These are phyloP conservation scores for Penicillium goetzii DNA, from an alignment of 495 filamentous ascomycete genomes.

Conservation along the genomic window DNA sequence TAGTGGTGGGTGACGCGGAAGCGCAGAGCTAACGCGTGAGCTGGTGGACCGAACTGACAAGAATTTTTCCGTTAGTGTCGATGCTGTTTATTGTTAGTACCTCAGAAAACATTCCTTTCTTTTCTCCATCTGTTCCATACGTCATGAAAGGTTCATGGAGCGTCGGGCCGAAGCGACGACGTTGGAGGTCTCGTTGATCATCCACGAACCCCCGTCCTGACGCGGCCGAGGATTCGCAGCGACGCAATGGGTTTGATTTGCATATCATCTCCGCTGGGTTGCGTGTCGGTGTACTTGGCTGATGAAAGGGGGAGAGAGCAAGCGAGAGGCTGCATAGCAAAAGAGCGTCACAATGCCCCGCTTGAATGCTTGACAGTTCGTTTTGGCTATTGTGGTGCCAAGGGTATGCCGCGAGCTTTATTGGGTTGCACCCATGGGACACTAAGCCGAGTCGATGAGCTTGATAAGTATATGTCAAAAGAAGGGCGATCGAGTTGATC, in stretches of 20 bases:
- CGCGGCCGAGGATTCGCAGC: background rate
- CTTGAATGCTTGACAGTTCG: background rate
- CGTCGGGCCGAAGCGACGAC: background rate
- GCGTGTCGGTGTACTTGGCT: conserved; percentile 17
- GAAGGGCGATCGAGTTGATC: background rate
- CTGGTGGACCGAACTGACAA: conserved; percentile 15
- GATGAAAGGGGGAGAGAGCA: background rate
- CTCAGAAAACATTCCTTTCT: background rate
- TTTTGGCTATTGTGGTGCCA: background rate
- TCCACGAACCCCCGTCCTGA: background rate
- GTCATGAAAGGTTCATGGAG: conserved; percentile 4
- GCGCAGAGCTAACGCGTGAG: conserved; percentile 20
- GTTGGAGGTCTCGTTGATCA: background rate
- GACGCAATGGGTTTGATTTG: background rate
- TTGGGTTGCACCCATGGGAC: background rate
- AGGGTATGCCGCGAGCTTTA: background rate
- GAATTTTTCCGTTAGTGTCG: conserved; percentile 3
- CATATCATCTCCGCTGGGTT: conserved; percentile 10
- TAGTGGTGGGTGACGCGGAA: conserved; percentile 24
- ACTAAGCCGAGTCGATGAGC: conserved; percentile 4
- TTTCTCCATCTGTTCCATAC: background rate
- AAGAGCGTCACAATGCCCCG: conserved; percentile 11
- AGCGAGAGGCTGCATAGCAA: background rate
- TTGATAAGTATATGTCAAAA: background rate
- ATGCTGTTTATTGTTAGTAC: background rate